These are phyloP conservation scores for Neurospora sp. DNA, from an alignment of 495 filamentous ascomycete genomes.

Conservation along the genomic window DNA sequence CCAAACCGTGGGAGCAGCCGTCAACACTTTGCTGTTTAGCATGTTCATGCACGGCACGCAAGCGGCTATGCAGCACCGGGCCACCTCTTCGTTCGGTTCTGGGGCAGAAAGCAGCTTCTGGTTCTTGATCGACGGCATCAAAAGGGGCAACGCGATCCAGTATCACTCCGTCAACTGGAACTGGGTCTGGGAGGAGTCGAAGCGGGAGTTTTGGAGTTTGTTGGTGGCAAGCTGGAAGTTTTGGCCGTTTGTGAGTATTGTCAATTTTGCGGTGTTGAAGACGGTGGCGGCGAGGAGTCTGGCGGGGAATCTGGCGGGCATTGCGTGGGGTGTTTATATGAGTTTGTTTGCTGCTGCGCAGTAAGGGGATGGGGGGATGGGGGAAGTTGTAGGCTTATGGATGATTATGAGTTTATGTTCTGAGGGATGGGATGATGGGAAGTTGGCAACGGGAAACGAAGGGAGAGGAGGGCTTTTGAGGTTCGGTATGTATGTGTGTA, in stretches of 20 bases:
- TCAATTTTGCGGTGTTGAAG: conserved; percentile 68
- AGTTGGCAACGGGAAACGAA: not conserved
- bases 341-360: conserved; percentile 49
- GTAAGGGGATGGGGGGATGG: conserved; percentile 1
- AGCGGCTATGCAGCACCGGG: conserved; percentile 25
- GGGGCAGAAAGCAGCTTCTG: conserved; percentile 10
- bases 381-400: not conserved
- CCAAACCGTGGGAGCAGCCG: conserved; percentile 61
- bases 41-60: conserved; percentile 32
- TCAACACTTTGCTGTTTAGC: conserved; percentile 72
- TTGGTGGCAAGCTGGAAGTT: conserved; percentile 67
- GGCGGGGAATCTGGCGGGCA: conserved; percentile 66
- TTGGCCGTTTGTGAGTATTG: conserved; percentile 70
- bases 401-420: not conserved
- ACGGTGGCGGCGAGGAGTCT: conserved; percentile 67
- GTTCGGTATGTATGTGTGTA: not conserved
- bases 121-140: conserved; percentile 7
- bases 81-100: not conserved
- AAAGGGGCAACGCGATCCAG: conserved; percentile 14
- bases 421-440: not conserved
- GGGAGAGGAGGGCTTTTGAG: not conserved
- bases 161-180: conserved; percentile 24
- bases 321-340: conserved; percentile 83
- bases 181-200: conserved; percentile 20
- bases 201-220: conserved; percentile 57